A percentile compares a stretch with the other conserved stretches of the same genome.
Conservation (phyloP, 257 asterid species). For the Penstemon davidsonii region DNA sequence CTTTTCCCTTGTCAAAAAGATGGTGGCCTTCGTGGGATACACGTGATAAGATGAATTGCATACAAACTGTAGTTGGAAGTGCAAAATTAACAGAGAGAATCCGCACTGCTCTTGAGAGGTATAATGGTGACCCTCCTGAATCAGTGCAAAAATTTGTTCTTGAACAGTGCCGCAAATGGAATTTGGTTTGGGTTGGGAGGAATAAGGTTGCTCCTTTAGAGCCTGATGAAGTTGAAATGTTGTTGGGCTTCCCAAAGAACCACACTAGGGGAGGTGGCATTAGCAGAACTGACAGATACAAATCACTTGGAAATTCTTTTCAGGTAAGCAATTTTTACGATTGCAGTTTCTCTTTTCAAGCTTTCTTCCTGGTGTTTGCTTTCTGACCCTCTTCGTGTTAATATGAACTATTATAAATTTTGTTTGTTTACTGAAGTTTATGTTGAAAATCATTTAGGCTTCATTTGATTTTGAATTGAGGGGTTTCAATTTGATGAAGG, state of each 20-base stretch:
- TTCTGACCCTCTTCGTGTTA: background rate
- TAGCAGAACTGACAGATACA: constrained; percentile 80
- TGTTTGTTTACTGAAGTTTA: too few relatives aligned
- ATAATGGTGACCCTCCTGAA: constrained; percentile 57
- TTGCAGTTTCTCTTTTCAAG: background rate
- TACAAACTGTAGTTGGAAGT: constrained; percentile 51
- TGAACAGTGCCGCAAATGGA: constrained; percentile 82
- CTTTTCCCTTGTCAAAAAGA: constrained; percentile 48
- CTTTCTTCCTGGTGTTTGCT: background rate
- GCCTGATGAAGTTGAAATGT: constrained; percentile 76
- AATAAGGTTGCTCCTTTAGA: constrained; percentile 88
- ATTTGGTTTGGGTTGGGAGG: constrained; percentile 86
- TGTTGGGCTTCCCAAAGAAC: constrained; percentile 77
- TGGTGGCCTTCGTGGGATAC: constrained; percentile 78
- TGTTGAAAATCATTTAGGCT: too few relatives aligned
- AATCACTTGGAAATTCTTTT: constrained; percentile 85
- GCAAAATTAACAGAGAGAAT: constrained; percentile 51
- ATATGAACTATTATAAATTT: too few relatives aligned
- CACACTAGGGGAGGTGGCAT: constrained; percentile 95
- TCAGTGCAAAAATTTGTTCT: constrained; percentile 47
- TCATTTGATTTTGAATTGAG: too few relatives aligned
- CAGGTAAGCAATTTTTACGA: constrained; percentile 50
- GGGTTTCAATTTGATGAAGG: too few relatives aligned
- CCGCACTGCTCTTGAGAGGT: constrained; percentile 45
- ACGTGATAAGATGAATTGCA: constrained; percentile 54